phyloP scores from a whole-genome alignment of 805 yeast genomes.

The Nakazawaea sp. region DNA sequence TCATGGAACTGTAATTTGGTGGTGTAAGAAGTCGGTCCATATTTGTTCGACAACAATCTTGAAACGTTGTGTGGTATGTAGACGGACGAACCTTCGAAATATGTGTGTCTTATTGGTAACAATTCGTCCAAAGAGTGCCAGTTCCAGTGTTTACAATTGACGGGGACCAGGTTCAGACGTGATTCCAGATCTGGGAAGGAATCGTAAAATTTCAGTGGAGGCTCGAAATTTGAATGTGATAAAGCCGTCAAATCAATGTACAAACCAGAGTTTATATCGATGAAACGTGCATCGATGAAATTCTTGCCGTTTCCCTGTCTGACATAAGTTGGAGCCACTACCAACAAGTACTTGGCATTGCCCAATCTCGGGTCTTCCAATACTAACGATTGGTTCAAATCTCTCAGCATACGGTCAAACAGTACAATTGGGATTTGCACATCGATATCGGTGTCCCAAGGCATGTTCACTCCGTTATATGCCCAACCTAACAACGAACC shows the following conservation, averaged over 20 bases:
- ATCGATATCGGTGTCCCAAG: conserved; percentile 39
- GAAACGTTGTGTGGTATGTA: conserved; percentile 34
- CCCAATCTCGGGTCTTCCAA: conserved; percentile 27
- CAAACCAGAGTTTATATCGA: conserved; percentile 34
- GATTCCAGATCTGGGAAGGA: conserved; percentile 10
- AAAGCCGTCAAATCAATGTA: conserved; percentile 35
- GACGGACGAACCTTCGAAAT: conserved; percentile 39
- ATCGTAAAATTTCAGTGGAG: conserved; percentile 11
- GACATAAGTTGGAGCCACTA: conserved; percentile 9
- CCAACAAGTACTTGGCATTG: conserved; percentile 22
- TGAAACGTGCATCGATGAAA: conserved; percentile 24
- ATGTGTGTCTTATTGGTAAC: conserved; percentile 35
- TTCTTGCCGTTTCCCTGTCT: conserved; percentile 17
- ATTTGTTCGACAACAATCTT: conserved; percentile 29
- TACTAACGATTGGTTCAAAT: conserved; percentile 35
- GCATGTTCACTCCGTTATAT: conserved; percentile 34
- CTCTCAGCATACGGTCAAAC: conserved; percentile 27
- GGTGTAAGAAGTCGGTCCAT: conserved; percentile 15
- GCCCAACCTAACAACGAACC: conserved; percentile 20
- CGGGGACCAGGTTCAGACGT: conserved; percentile 12
- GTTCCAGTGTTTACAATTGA: conserved; percentile 22
- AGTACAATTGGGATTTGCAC: conserved; percentile 32
- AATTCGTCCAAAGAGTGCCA: conserved; percentile 26
- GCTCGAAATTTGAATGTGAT: conserved; percentile 1
- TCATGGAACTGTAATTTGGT: conserved; percentile 15